Evolutionary conservation across 257 asterid species (phyloP), one percentile per base, ranked within the genome.

Genomic region (Fraxinus excelsior): DNA sequence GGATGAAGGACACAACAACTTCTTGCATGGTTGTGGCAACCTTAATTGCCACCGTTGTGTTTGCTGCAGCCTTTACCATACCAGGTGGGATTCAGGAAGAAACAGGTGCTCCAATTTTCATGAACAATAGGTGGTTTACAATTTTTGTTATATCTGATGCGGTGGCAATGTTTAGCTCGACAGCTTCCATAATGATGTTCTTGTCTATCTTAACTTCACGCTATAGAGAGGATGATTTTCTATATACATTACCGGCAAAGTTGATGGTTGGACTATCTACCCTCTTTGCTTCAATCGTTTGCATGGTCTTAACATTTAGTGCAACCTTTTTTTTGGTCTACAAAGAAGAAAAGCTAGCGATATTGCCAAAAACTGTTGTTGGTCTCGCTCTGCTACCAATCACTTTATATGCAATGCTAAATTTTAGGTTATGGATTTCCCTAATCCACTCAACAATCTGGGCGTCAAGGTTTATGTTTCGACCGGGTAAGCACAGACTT

Each of bases 1-100:
- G 86, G 86, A 84, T 86, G 86, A 84, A 80, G 44, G 81, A 78
- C 42, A 86, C 86, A 0, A 83, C 82, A 3, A 84, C 74, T 62
- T 84, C 83, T 12, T 84, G 86, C 69, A 84, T 84, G 90, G 67
- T 86, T 18, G 85, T 44, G 1, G 82, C 85, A 29, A 80, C 85
- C 40, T 77, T 84, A 23, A 86, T 82, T 14, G 70, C 88, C 64
- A 85, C 86, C 0, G 81, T 86, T 32, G 74, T 34, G 67, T 86
- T 84, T 44, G 86, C 86, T 5, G 83, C 85, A 2, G 79, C 76
- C 8, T 86, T 86, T 68, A 84, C 88, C 0, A 68, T 80, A 3
- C 86, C 84, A 5, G 86, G 81, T 2, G 86, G 88, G 21, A 84
- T 77, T 60, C 56, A 75, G 6, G 49, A 6, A 2, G 73, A n/a